A percentile compares a stretch with the other conserved stretches of the same genome.
Conservation (phyloP, 805 yeast genomes). For the Hanseniaspora taiwanica region DNA sequence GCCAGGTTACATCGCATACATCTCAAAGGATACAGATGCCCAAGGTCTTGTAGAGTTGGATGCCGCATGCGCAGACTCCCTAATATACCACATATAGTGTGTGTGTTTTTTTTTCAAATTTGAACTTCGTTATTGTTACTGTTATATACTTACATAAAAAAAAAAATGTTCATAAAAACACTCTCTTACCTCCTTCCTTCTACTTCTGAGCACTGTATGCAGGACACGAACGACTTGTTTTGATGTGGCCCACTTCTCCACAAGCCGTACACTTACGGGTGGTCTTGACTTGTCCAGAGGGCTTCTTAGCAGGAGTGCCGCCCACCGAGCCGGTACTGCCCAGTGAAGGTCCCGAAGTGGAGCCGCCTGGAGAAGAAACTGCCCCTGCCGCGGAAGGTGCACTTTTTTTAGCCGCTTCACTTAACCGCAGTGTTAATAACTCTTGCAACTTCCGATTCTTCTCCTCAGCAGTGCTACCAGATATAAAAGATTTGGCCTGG, state of each 20-base stretch:
- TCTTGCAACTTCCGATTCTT: constrained; percentile 65
- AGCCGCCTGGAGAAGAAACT: neutral
- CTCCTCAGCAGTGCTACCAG: constrained; percentile 73
- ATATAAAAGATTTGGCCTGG: constrained; percentile 25
- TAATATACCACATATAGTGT: constrained; percentile 16
- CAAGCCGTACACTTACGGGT: constrained; percentile 87
- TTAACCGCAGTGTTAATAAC: constrained; percentile 70
- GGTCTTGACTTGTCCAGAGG: neutral
- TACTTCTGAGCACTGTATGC: constrained; percentile 39
- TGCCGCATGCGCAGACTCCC: constrained; percentile 16
- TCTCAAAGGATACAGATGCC: constrained; percentile 17
- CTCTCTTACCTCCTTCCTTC: too few species aligned
- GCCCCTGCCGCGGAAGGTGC: constrained; percentile 2
- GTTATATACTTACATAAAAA: too few species aligned
- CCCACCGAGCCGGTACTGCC: constrained; percentile 17
- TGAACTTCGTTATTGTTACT: too few species aligned
- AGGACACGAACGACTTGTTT: constrained; percentile 84
- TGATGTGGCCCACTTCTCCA: constrained; percentile 89
- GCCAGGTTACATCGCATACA: constrained; percentile 25
- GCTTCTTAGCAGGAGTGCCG: constrained; percentile 25
- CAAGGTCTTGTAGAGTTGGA: constrained; percentile 8
- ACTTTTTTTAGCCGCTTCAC: constrained; percentile 7
- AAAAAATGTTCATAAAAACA: too few species aligned
- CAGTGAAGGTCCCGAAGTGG: neutral
- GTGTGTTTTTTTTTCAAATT: too few species aligned